Evolutionary conservation across 768 basidiomycete genomes (phyloP).

Genomic region (Mycena floridula): DNA sequence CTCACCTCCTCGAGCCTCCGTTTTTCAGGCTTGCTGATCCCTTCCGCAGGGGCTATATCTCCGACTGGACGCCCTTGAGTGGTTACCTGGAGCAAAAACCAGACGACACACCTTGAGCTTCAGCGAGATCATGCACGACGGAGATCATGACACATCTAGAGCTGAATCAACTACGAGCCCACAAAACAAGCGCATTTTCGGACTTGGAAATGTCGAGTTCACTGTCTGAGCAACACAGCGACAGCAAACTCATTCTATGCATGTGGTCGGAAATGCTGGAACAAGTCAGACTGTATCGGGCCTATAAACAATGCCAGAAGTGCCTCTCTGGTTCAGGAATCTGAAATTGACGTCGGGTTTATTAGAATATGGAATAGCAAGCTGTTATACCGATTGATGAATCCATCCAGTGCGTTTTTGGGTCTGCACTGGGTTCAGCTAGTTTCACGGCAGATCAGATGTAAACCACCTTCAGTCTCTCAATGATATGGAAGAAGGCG

Average conservation of each 20-base stretch:
- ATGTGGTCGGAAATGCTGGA: slow-evolving; percentile 90
- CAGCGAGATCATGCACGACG: slow-evolving; percentile 91
- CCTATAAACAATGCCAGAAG: background rate
- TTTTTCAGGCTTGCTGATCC: slow-evolving; percentile 80
- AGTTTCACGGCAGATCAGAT: background rate
- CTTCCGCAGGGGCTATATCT: slow-evolving; percentile 88
- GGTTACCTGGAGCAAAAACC: background rate
- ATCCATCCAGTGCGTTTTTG: slow-evolving; percentile 97
- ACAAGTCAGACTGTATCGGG: background rate
- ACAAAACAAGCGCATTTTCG: slow-evolving; percentile 15
- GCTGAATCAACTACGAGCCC: background rate
- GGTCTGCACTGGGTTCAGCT: slow-evolving; percentile 42
- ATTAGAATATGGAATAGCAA: slow-evolving; percentile 2
- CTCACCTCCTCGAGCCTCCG: slow-evolving; percentile 65
- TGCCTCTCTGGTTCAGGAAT: slow-evolving; percentile 83
- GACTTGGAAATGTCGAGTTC: slow-evolving; percentile 73
- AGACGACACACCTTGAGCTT: slow-evolving; percentile 68
- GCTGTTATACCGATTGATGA: slow-evolving; percentile 57
- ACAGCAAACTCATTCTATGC: slow-evolving; percentile 94
- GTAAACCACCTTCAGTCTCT: slow-evolving; percentile 70
- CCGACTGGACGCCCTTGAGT: slow-evolving; percentile 49
- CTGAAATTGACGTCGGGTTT: slow-evolving; percentile 28
- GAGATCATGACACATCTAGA: slow-evolving; percentile 82
- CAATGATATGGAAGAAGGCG: slow-evolving; percentile 86
- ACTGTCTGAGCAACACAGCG: slow-evolving; percentile 79